Percentiles rank a stretch among this genome's conserved stretches.
Evolutionary conservation across 805 yeast species (phyloP).

Genomic region (Nakazawaea sp.): DNA sequence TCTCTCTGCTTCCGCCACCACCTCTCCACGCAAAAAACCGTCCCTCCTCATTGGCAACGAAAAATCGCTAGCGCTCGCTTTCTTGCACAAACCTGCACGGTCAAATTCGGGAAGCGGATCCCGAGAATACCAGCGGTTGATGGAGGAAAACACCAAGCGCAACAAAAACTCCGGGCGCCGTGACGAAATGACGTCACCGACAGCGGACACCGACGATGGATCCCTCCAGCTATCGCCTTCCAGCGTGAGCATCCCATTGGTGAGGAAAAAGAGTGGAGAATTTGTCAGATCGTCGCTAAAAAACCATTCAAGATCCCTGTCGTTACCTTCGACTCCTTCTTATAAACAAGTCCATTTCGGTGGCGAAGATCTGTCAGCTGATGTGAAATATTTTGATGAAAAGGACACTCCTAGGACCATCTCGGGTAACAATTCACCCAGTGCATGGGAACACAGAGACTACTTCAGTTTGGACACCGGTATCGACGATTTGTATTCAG

Average conservation of each 20-base stretch:
- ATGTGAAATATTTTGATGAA: constrained; percentile 66
- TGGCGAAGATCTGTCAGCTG: constrained; percentile 42
- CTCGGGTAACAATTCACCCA: constrained; percentile 59
- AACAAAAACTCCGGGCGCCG: neutral
- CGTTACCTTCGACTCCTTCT: constrained; percentile 50
- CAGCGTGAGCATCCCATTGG: constrained; percentile 27
- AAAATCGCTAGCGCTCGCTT: constrained; percentile 20
- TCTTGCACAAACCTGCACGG: constrained; percentile 24
- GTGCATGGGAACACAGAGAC: constrained; percentile 22
- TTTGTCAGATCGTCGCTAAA: constrained; percentile 70
- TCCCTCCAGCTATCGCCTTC: constrained; percentile 1
- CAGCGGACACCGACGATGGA: neutral
- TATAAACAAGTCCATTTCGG: constrained; percentile 82
- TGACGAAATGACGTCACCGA: neutral
- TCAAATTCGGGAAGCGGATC: constrained; percentile 17
- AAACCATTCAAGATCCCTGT: constrained; percentile 16
- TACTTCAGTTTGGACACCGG: constrained; percentile 17
- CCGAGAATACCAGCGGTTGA: constrained; percentile 15
- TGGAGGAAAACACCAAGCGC: constrained; percentile 22
- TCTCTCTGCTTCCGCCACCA: neutral
- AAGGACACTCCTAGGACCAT: constrained; percentile 75
- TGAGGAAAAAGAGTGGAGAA: constrained; percentile 85
- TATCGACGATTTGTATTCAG: constrained; percentile 20
- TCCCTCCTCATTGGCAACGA: constrained; percentile 7
- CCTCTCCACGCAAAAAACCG: constrained; percentile 1